phyloP scores from a whole-genome alignment of 139 green algal species.

The Raphidocelis subcapitata region DNA sequence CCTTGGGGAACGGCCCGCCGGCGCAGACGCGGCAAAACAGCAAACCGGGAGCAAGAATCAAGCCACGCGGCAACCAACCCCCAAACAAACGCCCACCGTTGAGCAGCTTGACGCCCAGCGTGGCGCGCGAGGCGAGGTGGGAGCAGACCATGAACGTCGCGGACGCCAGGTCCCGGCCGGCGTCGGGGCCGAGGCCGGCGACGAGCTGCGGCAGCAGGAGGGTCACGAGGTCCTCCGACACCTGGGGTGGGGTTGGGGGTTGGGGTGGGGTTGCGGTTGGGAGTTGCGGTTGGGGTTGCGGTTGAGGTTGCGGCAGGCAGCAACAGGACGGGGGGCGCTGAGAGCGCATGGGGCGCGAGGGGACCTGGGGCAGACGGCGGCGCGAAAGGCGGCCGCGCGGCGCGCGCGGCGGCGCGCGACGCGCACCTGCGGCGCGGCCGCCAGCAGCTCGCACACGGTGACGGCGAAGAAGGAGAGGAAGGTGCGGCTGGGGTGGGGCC shows the following conservation, averaged over 20 bases:
- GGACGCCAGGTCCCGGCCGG: conserved; percentile 55
- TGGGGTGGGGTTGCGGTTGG: no score
- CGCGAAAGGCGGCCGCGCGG: no score
- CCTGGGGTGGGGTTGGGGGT: neutral
- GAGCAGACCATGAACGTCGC: conserved; percentile 77
- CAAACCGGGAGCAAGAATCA: no score
- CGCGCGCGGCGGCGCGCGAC: no score
- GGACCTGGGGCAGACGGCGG: no score
- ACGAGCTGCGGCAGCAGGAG: conserved; percentile 72
- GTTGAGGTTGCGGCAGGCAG: no score
- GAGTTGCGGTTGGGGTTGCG: no score
- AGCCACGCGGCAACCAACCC: no score
- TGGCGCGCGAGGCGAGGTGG: conserved; percentile 56
- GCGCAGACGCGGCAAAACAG: no score
- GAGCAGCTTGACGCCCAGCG: conserved; percentile 50
- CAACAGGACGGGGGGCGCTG: no score
- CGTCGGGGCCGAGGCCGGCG: conserved; percentile 46
- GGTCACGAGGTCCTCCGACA: conserved; percentile 34
- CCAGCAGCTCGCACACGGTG: conserved; percentile 59
- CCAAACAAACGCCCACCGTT: conserved; percentile 43
- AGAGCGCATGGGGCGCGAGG: no score
- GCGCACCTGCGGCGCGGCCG: neutral
- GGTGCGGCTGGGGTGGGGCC: conserved; percentile 18
- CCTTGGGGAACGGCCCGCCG: no score
- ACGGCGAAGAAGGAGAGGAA: conserved; percentile 76